Evolutionary conservation across 2,329 filamentous ascomycete genomes (phyloP), one percentile per base, ranked within the genome.

Genomic region (Oidium heveae): DNA sequence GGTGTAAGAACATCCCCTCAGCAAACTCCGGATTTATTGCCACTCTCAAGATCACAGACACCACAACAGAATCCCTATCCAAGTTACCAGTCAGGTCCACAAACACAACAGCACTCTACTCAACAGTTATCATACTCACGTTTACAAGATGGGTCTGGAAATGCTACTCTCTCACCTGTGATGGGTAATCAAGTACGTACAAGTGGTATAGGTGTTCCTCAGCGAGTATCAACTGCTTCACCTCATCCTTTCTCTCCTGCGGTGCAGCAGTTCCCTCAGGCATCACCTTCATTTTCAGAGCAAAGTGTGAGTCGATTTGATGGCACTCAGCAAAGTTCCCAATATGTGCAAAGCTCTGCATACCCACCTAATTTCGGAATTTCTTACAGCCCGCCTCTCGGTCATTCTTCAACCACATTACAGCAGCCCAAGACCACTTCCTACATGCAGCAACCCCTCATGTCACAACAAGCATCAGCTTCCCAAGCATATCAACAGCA

Each of bases 101-200:
- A 73, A 52, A 75, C 74, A 63, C 77, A 76, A 64, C 76, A 76
- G 59, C 75, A 78, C 53, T 62, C 68, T 52, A 70, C 71, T 44
- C 81, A 82, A 63, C 78, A 79, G 18, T 79, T 75, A 57, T 78
- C 78, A 55, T 94, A 89, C 65, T 79, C 86, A 58, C 88, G 94
- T 69, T 75, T 94, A 55, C 84, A 86, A 63, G 82, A 84, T 63
- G 81, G 82, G 53, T 87, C 86, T 3, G 75, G 79, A 53, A 91
- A 87, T 66, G 83, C 86, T 57, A 94, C 86, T 41, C 89, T 89
- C 12, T 96, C 91, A 7, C 91, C 91, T 32, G 89, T 93, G 58
- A 87, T 95, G 78, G 78, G 79, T 58, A 87, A 82, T 64, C 88
- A 93, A 63, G 72, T 81, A 65, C 77, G 79, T 58, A 75, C 80